Conservation (phyloP, 208 protist genomes). For the Herpetomonas samuelpessoai region DNA sequence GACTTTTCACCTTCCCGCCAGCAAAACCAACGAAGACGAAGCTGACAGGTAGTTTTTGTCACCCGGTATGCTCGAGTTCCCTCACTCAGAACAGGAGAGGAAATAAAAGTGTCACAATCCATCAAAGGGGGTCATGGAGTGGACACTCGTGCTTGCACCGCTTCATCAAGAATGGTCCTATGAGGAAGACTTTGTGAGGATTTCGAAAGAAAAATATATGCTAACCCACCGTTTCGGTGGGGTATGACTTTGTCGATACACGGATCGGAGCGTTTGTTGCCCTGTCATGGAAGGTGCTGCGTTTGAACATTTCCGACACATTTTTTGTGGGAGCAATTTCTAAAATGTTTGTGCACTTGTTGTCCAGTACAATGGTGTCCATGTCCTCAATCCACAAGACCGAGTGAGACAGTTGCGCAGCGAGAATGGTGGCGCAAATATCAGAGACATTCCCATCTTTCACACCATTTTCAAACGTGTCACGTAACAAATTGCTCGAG, state of each 20-base stretch:
- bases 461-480: slow-evolving; percentile 42
- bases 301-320: slow-evolving; percentile 73
- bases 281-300: slow-evolving; percentile 31
- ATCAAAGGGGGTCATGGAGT: too few species aligned
- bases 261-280: not conserved
- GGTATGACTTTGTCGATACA: slow-evolving; percentile 21
- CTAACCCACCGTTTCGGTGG: slow-evolving; percentile 18
- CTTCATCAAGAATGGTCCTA: not conserved
- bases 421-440: slow-evolving; percentile 69
- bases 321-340: slow-evolving; percentile 67
- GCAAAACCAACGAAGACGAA: not conserved
- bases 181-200: slow-evolving; percentile 3
- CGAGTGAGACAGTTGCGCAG: slow-evolving; percentile 72
- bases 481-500: slow-evolving; percentile 31
- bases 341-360: slow-evolving; percentile 32
- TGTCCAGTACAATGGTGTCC: slow-evolving; percentile 53
- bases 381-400: slow-evolving; percentile 85
- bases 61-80: not conserved
- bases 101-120: slow-evolving; percentile 1
- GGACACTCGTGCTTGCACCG: too few species aligned
- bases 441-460: slow-evolving; percentile 46
- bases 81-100: slow-evolving; percentile 5
- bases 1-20: too few species aligned
- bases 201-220: slow-evolving; percentile 4
- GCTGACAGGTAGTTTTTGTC: not conserved